phyloP scores from a whole-genome alignment of 345 rosid genomes.

The Durio zibethinus region DNA sequence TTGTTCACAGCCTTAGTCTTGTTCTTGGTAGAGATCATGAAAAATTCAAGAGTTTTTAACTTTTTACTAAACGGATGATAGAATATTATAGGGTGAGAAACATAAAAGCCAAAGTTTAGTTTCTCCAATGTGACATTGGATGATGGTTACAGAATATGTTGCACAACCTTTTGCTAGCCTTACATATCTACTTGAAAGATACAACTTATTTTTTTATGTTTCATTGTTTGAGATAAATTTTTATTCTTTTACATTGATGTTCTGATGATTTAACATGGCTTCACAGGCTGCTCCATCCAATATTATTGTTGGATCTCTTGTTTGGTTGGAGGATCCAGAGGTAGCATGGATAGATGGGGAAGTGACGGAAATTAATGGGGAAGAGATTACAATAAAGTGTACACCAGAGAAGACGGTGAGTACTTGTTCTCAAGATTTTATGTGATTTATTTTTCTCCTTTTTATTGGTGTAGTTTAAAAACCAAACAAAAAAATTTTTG shows the following conservation, averaged over 20 bases:
- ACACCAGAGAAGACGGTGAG: conserved; percentile 67
- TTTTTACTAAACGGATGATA: background rate
- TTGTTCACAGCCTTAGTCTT: background rate
- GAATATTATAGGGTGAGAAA: background rate
- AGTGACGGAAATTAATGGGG: conserved; percentile 54
- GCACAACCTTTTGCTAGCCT: background rate
- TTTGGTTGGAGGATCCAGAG: conserved; percentile 86
- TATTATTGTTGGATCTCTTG: conserved; percentile 62
- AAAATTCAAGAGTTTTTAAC: too few species aligned
- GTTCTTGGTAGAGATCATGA: background rate
- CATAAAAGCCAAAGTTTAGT: background rate
- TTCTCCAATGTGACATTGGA: background rate
- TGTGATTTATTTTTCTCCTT: background rate
- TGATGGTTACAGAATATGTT: background rate
- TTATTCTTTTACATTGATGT: conserved; percentile 7
- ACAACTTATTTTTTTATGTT: background rate
- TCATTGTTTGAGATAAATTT: conserved; percentile 6
- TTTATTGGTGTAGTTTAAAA: background rate
- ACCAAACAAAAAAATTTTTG: background rate
- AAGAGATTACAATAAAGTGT: conserved; percentile 56
- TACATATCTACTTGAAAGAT: background rate
- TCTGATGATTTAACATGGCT: conserved; percentile 7
- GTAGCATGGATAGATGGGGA: conserved; percentile 90
- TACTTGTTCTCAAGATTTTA: conserved; percentile 10
- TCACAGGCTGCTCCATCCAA: conserved; percentile 54